phyloP scores from a whole-genome alignment of 768 basidiomycete genomes.

The Hypholoma sublateritium region DNA sequence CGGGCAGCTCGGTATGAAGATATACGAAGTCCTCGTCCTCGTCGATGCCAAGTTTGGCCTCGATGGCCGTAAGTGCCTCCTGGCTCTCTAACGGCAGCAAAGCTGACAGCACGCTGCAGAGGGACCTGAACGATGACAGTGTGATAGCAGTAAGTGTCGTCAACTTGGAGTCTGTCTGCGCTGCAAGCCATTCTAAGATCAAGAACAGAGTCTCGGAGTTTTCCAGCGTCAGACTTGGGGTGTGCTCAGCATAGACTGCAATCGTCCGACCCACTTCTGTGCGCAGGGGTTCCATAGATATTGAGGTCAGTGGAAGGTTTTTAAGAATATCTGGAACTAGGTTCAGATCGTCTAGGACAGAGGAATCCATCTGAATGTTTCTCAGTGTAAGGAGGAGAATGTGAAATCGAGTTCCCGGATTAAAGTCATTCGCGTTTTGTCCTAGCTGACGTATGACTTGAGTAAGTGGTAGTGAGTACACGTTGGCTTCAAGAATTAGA shows the following conservation, averaged over 20 bases:
- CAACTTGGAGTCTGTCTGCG: slow-evolving; percentile 42
- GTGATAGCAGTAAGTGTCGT: slow-evolving; percentile 51
- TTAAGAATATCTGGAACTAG: slow-evolving; percentile 24
- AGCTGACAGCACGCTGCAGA: slow-evolving; percentile 39
- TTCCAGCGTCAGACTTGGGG: slow-evolving; percentile 30
- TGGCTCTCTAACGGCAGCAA: slow-evolving; percentile 25
- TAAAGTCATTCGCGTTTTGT: slow-evolving; percentile 23
- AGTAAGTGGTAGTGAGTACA: slow-evolving; percentile 44
- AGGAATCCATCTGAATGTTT: slow-evolving; percentile 28
- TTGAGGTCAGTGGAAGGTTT: slow-evolving; percentile 18
- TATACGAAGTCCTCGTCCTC: slow-evolving; percentile 37
- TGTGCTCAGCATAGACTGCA: slow-evolving; percentile 26
- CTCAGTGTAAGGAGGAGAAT: slow-evolving; percentile 33
- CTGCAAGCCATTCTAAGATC: slow-evolving; percentile 57
- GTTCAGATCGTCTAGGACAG: slow-evolving; percentile 21
- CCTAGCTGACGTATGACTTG: slow-evolving; percentile 37
- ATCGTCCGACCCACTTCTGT: slow-evolving; percentile 35
- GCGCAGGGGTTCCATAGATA: slow-evolving; percentile 28
- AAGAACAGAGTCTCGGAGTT: slow-evolving; percentile 39
- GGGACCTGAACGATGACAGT: slow-evolving; percentile 40
- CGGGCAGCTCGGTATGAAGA: slow-evolving; percentile 30
- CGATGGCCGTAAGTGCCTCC: slow-evolving; percentile 20
- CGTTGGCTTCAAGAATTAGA: slow-evolving; percentile 45
- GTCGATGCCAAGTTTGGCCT: slow-evolving; percentile 34
- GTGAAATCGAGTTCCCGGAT: slow-evolving; percentile 28